A percentile compares a stretch with the other conserved stretches of the same genome.
Evolutionary conservation across 1,284 basidiomycete species (phyloP).

Genomic region (Chalciporus piperatoides): DNA sequence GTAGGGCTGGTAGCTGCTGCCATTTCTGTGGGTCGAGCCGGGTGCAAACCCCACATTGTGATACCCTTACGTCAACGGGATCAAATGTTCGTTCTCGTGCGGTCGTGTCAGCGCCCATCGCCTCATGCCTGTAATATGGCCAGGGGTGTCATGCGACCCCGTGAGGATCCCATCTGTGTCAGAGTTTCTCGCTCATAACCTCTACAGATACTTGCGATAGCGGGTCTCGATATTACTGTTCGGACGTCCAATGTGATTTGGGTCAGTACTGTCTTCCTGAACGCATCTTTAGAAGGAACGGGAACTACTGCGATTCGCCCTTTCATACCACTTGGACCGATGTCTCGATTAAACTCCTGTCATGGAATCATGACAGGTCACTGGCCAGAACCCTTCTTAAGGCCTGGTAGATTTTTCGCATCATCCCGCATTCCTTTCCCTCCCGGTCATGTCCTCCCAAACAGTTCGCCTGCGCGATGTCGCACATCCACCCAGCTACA

Average conservation of each 20-base stretch:
- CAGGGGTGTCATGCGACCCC: background rate
- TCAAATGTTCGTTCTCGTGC: no score
- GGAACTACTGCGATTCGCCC: background rate
- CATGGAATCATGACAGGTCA: conserved; percentile 2
- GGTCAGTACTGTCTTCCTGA: no score
- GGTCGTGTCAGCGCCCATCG: background rate
- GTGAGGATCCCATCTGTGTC: background rate
- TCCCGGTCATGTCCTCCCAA: conserved; percentile 19
- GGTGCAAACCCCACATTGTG: background rate
- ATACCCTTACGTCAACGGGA: no score
- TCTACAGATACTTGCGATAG: background rate
- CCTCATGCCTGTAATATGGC: background rate
- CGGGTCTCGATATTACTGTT: no score
- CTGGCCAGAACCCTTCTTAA: conserved; percentile 14
- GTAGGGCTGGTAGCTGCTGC: no score
- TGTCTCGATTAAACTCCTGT: background rate
- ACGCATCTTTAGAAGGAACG: background rate
- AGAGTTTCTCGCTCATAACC: background rate
- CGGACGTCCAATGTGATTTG: no score
- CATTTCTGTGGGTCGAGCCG: background rate
- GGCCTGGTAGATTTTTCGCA: background rate
- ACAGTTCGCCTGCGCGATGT: conserved; percentile 42
- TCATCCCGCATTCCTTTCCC: background rate
- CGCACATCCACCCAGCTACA: conserved; percentile 36
- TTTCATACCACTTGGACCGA: background rate